Conservation (phyloP, 2,329 filamentous ascomycete species). For the Ophiostoma piceae region DNA sequence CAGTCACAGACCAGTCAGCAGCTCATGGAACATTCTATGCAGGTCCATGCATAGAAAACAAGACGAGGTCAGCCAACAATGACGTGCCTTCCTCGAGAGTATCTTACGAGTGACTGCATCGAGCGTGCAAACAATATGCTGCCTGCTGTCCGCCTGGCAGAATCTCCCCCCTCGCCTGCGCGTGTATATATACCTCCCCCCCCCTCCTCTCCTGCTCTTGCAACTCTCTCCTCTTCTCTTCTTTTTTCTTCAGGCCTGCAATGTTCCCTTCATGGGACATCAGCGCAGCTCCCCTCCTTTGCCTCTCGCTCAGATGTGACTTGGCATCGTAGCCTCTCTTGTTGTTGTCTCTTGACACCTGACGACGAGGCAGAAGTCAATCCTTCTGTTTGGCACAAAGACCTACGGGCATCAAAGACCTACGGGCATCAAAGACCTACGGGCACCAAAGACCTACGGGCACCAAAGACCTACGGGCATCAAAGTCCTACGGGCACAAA, state of each 20-base stretch:
- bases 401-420: neutral
- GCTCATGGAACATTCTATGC: neutral
- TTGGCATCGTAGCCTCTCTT: neutral
- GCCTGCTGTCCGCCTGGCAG: neutral
- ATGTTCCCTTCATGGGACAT: neutral
- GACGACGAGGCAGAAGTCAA: neutral
- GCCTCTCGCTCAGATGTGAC: neutral
- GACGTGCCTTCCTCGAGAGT: neutral
- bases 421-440: too few species aligned
- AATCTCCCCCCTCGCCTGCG: neutral
- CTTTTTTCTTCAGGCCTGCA: neutral
- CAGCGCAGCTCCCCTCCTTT: neutral
- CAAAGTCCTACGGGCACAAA: neutral
- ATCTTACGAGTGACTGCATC: neutral
- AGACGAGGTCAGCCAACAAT: neutral
- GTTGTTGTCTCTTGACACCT: neutral
- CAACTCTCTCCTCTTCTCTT: neutral
- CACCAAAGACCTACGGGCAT: neutral
- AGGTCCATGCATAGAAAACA: neutral
- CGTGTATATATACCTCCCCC: neutral
- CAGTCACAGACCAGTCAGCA: too few species aligned
- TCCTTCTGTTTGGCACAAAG: neutral
- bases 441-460: too few species aligned
- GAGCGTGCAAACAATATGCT: neutral
- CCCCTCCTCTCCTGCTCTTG: neutral